Percentiles rank a stretch among this genome's conserved stretches.
Evolutionary conservation across 305 asterid species (phyloP).

Genomic region (Plantago lanceolata): DNA sequence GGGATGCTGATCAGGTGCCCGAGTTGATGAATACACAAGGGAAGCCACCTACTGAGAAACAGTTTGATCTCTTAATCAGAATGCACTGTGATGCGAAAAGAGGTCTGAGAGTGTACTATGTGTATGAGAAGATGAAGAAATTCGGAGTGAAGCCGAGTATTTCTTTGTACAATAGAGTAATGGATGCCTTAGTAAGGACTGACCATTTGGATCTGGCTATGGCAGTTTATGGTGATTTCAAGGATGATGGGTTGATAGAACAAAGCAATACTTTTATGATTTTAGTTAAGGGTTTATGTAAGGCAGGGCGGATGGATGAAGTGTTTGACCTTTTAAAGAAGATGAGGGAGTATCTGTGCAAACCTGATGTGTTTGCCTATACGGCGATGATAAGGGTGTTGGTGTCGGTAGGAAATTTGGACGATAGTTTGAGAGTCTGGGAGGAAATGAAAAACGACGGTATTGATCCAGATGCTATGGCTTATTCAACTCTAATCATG

Average conservation of each 20-base stretch:
- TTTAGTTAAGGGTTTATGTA: conserved; percentile 80
- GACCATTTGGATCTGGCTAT: conserved; percentile 71
- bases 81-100: conserved; percentile 84
- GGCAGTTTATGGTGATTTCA: conserved; percentile 75
- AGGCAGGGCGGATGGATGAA: conserved; percentile 55
- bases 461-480: conserved; percentile 79
- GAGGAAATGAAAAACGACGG: conserved; percentile 69
- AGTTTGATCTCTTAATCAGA: conserved; percentile 80
- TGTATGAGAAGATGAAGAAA: conserved; percentile 89
- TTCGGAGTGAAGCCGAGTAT: conserved; percentile 87
- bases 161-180: conserved; percentile 69
- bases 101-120: conserved; percentile 81
- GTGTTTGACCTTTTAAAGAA: conserved; percentile 47
- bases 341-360: conserved; percentile 75
- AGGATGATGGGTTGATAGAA: conserved; percentile 64
- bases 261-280: conserved; percentile 78
- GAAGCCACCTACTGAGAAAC: conserved; percentile 84
- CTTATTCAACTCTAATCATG: conserved; percentile 65
- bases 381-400: conserved; percentile 80
- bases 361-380: conserved; percentile 92
- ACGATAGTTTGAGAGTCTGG: conserved; percentile 79
- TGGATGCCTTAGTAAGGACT: conserved; percentile 88
- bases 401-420: conserved; percentile 61
- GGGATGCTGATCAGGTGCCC: conserved; percentile 87
- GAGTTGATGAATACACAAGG: conserved; percentile 96